Evolutionary conservation across 2,329 filamentous ascomycete species (phyloP).

Genomic region (Pseudogymnoascus sp.): DNA sequence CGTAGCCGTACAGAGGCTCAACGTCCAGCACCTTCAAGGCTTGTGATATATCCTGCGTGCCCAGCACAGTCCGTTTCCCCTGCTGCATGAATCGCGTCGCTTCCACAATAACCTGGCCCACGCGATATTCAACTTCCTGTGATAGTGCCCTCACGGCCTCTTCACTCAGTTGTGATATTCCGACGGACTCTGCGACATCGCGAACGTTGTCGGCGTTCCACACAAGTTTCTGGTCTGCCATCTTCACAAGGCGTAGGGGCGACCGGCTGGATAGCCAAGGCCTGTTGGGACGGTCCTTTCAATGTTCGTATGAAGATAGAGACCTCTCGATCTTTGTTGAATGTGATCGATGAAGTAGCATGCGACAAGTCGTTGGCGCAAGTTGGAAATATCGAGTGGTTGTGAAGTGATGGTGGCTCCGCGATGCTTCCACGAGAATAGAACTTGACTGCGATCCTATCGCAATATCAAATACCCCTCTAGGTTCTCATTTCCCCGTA

Average conservation of each 20-base stretch:
- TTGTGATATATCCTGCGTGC: constrained; percentile 80
- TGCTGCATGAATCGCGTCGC: constrained; percentile 95
- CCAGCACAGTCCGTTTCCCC: constrained; percentile 74
- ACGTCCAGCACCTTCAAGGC: constrained; percentile 82
- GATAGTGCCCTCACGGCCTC: constrained; percentile 82
- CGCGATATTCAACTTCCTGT: constrained; percentile 90
- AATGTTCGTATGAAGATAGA: not conserved
- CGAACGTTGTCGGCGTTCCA: constrained; percentile 96
- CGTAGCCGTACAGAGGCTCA: constrained; percentile 93
- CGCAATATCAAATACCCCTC: not conserved
- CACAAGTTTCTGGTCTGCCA: constrained; percentile 43
- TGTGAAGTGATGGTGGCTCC: not conserved
- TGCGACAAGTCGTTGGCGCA: not conserved
- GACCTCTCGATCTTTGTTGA: not conserved
- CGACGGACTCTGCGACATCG: constrained; percentile 93
- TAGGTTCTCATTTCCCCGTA: not conserved
- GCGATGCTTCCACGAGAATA: not conserved
- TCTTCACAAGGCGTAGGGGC: not conserved
- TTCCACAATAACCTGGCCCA: constrained; percentile 89
- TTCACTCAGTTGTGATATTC: constrained; percentile 71
- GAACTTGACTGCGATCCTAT: not conserved
- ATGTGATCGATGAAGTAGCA: not conserved
- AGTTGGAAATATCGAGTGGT: not conserved
- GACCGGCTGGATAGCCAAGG: not conserved
- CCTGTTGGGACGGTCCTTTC: not conserved